phyloP scores from a whole-genome alignment of 1,139 yeast genomes.

The Saccharomyces hybrid region DNA sequence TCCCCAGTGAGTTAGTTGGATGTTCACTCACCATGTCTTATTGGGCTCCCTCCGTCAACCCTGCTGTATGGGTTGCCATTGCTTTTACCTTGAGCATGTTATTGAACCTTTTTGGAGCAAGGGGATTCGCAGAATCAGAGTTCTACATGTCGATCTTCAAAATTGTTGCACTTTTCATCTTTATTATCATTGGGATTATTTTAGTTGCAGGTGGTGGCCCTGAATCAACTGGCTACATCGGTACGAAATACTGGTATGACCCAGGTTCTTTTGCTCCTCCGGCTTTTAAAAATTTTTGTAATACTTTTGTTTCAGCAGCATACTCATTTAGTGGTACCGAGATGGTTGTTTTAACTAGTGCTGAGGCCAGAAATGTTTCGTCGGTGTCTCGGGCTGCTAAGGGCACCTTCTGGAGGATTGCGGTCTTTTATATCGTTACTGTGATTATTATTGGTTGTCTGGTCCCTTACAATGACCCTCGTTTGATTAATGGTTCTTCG shows the following conservation, averaged over 20 bases:
- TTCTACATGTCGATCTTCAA: conserved; percentile 53
- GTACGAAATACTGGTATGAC: conserved; percentile 55
- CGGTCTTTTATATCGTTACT: conserved; percentile 55
- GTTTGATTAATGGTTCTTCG: conserved; percentile 43
- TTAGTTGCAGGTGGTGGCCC: conserved; percentile 65
- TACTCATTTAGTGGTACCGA: conserved; percentile 81
- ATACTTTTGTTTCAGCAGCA: conserved; percentile 77
- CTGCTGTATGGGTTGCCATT: conserved; percentile 40
- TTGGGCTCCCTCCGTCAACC: conserved; percentile 38
- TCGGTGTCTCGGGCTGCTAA: conserved; percentile 62
- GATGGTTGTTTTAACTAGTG: conserved; percentile 75
- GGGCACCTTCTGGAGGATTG: conserved; percentile 66
- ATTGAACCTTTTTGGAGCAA: conserved; percentile 59
- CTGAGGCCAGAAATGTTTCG: conserved; percentile 62
- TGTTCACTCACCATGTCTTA: conserved; percentile 58
- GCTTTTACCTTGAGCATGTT: conserved; percentile 50
- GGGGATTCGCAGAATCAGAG: conserved; percentile 60
- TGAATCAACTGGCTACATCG: conserved; percentile 44
- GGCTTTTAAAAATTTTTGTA: conserved; percentile 70
- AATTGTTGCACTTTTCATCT: conserved; percentile 55
- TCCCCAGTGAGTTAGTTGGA: conserved; percentile 67
- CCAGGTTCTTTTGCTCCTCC: conserved; percentile 55
- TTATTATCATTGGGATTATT: conserved; percentile 59
- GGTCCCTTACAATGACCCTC: conserved; percentile 54
- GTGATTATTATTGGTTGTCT: conserved; percentile 55